Base-by-base conservation (phyloP, 805 yeast species). In the Danielozyma ontarioensis region DNA sequence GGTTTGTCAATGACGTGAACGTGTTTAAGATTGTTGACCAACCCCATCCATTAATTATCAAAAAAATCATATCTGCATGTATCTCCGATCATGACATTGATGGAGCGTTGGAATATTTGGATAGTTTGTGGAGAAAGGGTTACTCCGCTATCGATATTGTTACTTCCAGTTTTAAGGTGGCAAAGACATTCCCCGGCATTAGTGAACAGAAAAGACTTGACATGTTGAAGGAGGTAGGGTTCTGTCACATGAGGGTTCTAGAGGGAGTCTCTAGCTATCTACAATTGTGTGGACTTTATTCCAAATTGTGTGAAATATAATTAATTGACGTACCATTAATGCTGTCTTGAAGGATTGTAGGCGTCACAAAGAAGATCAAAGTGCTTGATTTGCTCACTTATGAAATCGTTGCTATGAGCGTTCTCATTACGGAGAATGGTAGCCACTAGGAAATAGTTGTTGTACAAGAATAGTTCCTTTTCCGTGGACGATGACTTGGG, bases 21-120 rank as follows among this genome's bases (percentile, higher is more conserved):
- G 98, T 93, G 13, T 93, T 88, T 70, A 86, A 83, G 54, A 85
- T 93, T 37, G 97, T 93, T 3, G 98, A 93, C 55, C 83, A 88
- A 34, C 98, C 98, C 2, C 97, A 93, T 60, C 98, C 98, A 0
- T 58, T 88, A 31, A 78, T 85, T 4, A 81, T 93, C 25, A 77
- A 77, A 45, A 78, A 78, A 46, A 60, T 84, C 25, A 55, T 83
- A 32, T 57, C 65, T 23, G 68, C 72, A 1, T 63, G 70, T 39
- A 48, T 59, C 5, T 58, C 68, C 36, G 41, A 50, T 22, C 41
- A 34, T 6, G 45, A 44, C 11, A 71, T 87, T 19, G 94, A 88
- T 36, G 74, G 66, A 4, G 80, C 94, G 2, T 51, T 88, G 10
- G 74, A 65, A 8, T 68, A 75, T 27, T 70, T 93, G 44, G 78